Percentiles rank a stretch among this genome's conserved stretches.
Evolutionary conservation across 1,139 yeast species (phyloP).

Genomic region (Entelexis paramagnoliae): DNA sequence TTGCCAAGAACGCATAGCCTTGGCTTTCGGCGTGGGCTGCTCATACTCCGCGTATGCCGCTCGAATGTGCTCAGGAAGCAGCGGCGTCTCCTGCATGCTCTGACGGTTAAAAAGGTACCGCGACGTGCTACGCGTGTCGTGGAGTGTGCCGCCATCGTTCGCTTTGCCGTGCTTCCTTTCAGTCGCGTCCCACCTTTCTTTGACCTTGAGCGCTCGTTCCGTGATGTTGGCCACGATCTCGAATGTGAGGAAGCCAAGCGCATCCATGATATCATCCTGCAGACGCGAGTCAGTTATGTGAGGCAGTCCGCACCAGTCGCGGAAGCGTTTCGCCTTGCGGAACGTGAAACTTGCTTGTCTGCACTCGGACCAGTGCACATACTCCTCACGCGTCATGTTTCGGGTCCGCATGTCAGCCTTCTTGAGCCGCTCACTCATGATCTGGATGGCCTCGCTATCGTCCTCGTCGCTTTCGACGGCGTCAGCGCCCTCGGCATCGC

Average conservation of each 20-base stretch:
- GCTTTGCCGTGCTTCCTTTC: conserved; percentile 31
- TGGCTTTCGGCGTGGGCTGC: conserved; percentile 47
- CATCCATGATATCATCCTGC: conserved; percentile 92
- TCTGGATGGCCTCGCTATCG: conserved; percentile 79
- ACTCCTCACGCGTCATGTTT: conserved; percentile 92
- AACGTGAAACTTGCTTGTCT: conserved; percentile 95
- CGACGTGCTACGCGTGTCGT: conserved; percentile 33
- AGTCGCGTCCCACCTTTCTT: conserved; percentile 50
- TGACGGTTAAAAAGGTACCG: conserved; percentile 75
- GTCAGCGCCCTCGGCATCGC: conserved; percentile 71
- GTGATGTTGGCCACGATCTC: conserved; percentile 93
- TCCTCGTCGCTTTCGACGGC: conserved; percentile 79
- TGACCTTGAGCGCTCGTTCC: conserved; percentile 79
- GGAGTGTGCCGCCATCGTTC: conserved; percentile 17
- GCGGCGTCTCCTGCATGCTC: conserved; percentile 74
- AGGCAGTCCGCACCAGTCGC: conserved; percentile 92
- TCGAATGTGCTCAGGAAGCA: conserved; percentile 71
- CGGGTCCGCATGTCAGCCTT: conserved; percentile 90
- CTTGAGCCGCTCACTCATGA: conserved; percentile 76
- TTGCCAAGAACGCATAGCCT: conserved; percentile 60
- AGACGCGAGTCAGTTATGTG: conserved; percentile 83
- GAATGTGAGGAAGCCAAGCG: conserved; percentile 86
- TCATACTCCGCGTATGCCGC: conserved; percentile 90
- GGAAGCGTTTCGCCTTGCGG: conserved; percentile 79
- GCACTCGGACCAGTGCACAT: conserved; percentile 98